Evolutionary conservation across 2,329 filamentous ascomycete species (phyloP).

Genomic region (Alternaria longipes): DNA sequence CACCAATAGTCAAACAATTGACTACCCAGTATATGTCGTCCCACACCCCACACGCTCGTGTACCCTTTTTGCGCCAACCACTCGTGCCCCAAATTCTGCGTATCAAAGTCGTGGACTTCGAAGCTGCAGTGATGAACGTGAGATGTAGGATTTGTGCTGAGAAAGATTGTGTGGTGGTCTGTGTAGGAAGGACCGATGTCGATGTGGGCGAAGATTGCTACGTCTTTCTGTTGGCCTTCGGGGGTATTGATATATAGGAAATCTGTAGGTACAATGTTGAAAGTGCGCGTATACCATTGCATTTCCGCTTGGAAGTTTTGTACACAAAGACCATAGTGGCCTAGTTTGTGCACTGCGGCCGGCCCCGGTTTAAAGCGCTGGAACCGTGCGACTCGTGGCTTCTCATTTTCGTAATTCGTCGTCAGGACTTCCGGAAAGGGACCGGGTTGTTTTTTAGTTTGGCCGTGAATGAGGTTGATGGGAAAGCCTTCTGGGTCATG

Average conservation of each 20-base stretch:
- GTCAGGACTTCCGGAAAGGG: constrained; percentile 60
- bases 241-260: constrained; percentile 50
- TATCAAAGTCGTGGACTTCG: constrained; percentile 75
- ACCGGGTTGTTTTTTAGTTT: constrained; percentile 56
- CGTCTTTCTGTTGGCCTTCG: constrained; percentile 40
- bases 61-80: constrained; percentile 72
- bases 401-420: constrained; percentile 54
- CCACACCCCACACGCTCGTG: constrained; percentile 74
- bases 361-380: constrained; percentile 63
- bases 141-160: constrained; percentile 49
- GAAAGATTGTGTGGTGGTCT: constrained; percentile 67
- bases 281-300: constrained; percentile 57
- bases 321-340: constrained; percentile 59
- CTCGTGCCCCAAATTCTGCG: constrained; percentile 74
- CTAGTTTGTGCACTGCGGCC: constrained; percentile 60
- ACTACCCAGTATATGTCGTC: constrained; percentile 73
- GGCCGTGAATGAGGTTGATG: constrained; percentile 67
- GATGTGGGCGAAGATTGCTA: constrained; percentile 63
- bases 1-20: constrained; percentile 81
- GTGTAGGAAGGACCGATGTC: constrained; percentile 60
- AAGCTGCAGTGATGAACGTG: constrained; percentile 75
- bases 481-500: constrained; percentile 63
- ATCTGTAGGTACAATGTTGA: constrained; percentile 60
- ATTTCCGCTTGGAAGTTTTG: constrained; percentile 49
- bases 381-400: constrained; percentile 60